Evolutionary conservation across 1,284 basidiomycete species (phyloP).

Genomic region (Cryptococcus deneoformans): DNA sequence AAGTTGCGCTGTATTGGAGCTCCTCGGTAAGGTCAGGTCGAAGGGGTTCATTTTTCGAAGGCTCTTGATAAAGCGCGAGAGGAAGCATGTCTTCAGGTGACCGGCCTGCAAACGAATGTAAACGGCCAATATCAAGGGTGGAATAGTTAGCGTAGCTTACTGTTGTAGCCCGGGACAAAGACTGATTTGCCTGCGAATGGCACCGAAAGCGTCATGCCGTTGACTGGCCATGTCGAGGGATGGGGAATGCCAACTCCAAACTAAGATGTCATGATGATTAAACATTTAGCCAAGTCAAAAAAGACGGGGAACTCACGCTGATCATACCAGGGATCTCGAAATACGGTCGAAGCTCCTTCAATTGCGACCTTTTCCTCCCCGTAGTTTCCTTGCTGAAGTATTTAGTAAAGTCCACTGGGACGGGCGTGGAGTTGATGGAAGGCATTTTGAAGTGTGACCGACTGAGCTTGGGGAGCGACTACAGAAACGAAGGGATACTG

Average conservation of each 20-base stretch:
- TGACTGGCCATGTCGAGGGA: conserved; percentile 37
- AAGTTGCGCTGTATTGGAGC: conserved; percentile 34
- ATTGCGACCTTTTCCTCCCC: conserved; percentile 15
- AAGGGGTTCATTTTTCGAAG: conserved; percentile 24
- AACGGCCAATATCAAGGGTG: background rate
- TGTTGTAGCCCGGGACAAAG: conserved; percentile 31
- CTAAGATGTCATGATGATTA: conserved; percentile 9
- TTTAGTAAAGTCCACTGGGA: conserved; percentile 16
- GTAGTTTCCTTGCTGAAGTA: conserved; percentile 19
- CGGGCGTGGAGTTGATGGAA: conserved; percentile 12
- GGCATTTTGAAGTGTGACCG: conserved; percentile 11
- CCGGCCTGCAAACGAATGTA: conserved; percentile 5
- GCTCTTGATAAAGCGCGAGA: conserved; percentile 20
- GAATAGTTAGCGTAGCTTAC: conserved; percentile 14
- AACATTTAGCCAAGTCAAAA: background rate
- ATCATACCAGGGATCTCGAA: conserved; percentile 31
- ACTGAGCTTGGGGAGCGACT: too few relatives aligned
- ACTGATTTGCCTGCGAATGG: conserved; percentile 35
- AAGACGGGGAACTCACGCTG: conserved; percentile 18
- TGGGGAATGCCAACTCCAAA: conserved; percentile 34
- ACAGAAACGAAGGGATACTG: too few relatives aligned
- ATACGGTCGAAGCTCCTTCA: conserved; percentile 25
- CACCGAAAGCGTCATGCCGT: conserved; percentile 38
- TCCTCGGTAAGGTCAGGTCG: conserved; percentile 29
- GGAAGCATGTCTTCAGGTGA: conserved; percentile 24